Evolutionary conservation across 345 rosid genomes (phyloP), one percentile per base, ranked within the genome.

Genomic region (Conringia planisiliqua): DNA sequence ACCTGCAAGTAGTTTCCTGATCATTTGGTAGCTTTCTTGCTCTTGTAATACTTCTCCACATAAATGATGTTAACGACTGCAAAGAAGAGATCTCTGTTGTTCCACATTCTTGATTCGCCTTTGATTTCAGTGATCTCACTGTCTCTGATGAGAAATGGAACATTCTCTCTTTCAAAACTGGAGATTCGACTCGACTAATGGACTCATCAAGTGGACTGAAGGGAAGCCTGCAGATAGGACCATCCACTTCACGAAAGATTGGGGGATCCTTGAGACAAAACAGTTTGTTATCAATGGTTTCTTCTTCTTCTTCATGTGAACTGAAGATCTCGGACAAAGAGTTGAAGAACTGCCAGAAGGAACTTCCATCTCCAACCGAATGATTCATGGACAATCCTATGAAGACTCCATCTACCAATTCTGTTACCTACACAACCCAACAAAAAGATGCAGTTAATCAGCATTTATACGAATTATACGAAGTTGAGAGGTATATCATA

Each of bases 311-410:
- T 32, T 6, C 24, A 22, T 22, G 74, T 3, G 85, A 70, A 65
- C 44, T 90, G 70, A 86, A 89, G 55, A 85, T 87, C 36, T 93
- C 88, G 0, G 96, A 91, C 74, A 77, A 88, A 0, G 86, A 70
- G 62, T 79, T 89, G 58, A 93, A 82, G 80, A 91, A 89, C 46
- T 86, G 79, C 98, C 92, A 91, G 44, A 72, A 91, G 17, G 94
- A 86, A 12, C 80, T 39, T 11, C 97, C 94, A 75, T 93, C 94
- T 1, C 76, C 92, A n/a, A 93, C 4, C 2, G 60, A 36, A 39
- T 91, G 96, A 68, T 87, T 90, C 72, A 87, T 71, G 1, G 96
- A 92, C 63, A 85, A 54, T 43, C 93, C 95, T 10, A 92, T 57
- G 70, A 93, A 93, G 17, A 93, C 66, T 1, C 92, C 94, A 72